Evolutionary conservation across 2,329 filamentous ascomycete species (phyloP), one percentile per base, ranked within the genome.

Genomic region (Penicillium frequentans): DNA sequence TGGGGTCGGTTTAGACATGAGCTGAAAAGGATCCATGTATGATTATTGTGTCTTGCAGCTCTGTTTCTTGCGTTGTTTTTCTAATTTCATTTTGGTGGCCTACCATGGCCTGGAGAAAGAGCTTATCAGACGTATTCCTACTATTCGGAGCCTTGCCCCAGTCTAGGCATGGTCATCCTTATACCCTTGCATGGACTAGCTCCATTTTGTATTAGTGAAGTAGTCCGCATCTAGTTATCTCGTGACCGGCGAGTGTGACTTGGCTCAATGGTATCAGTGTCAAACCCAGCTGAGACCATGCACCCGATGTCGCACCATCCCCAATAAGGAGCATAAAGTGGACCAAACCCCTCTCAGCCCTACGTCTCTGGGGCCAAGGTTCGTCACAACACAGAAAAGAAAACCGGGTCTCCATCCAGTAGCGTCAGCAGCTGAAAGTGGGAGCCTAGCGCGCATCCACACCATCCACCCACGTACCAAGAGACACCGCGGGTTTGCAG

Each of bases 371-470:
- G 23, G 7, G 16, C 26, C 48, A 47, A 47, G 8, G 24, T 48
- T 49, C 24, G 39, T 52, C 50, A 42, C 10, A 26, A 26, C 6
- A 26, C 9, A 10, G 23, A 14, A 26, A 48, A 10, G 24, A 54
- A 52, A 52, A 44, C 49, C 24, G 49, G 49, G 33, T 43, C 31
- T 27, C 1, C 19, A 29, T 33, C 44, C 52, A 55, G 52, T 55
- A 58, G 52, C 62, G 61, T 65, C 64, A 65, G 54, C 61, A 63
- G 63, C 64, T 66, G 61, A 65, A 66, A 52, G 37, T 43, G 55
- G 64, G 52, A 59, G 63, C 64, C 63, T 64, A 61, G 55, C 42
- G 33, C 24, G 16, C 10, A 42, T 55, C 53, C 52, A 54, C 49
- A 7, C 31, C 10, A 33, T 33, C 31, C 10, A 9, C 23, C 29